Evolutionary conservation across 2,329 filamentous ascomycete species (phyloP).

Genomic region (Grosmannia serpens): DNA sequence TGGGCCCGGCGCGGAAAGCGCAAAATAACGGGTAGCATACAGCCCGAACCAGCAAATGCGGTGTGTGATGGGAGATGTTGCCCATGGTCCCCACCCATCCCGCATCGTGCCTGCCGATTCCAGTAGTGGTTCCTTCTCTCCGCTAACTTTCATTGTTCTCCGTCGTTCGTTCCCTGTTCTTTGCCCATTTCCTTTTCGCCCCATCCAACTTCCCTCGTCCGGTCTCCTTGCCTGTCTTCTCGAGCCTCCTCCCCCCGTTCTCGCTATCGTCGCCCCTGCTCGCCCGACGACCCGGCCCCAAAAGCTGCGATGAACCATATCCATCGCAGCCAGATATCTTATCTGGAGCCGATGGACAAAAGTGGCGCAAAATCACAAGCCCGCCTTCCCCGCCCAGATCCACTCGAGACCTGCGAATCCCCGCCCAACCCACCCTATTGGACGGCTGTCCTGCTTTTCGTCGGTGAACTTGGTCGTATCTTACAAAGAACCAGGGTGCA

Average conservation of each 20-base stretch:
- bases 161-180: background rate
- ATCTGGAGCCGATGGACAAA: background rate
- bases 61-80: background rate
- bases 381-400: background rate
- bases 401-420: background rate
- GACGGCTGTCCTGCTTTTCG: background rate
- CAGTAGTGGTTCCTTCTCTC: background rate
- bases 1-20: background rate
- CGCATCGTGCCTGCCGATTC: background rate
- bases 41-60: background rate
- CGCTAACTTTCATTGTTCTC: background rate
- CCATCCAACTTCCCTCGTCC: background rate
- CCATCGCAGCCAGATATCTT: background rate
- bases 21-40: background rate
- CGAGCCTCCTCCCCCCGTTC: background rate
- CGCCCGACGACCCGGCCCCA: background rate
- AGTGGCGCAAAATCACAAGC: background rate
- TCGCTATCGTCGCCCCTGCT: background rate
- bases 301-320: background rate
- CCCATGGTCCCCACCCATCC: background rate
- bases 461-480: background rate
- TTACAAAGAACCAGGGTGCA: background rate
- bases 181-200: background rate
- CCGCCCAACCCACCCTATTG: background rate
- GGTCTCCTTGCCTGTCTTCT: background rate